Evolutionary conservation across 2,329 filamentous ascomycete species (phyloP).

Genomic region (Huntiella abstrusa): DNA sequence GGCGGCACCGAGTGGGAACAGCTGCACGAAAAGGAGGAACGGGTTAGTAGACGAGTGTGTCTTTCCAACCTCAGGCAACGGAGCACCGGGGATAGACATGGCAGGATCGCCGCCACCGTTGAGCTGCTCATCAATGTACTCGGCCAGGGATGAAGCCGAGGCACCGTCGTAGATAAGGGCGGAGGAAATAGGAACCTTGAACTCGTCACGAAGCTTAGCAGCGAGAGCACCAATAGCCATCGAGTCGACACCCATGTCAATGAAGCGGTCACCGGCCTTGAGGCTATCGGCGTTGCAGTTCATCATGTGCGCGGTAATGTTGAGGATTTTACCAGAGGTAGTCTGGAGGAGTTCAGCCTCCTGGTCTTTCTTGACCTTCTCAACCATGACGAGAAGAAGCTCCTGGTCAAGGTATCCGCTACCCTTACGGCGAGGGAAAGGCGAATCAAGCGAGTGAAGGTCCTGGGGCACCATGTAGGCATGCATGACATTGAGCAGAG

Average conservation of each 20-base stretch:
- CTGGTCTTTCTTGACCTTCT: conserved; percentile 14
- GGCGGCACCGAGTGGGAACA: conserved; percentile 29
- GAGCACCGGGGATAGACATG: conserved; percentile 8
- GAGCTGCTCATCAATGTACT: conserved; percentile 20
- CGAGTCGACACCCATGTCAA: conserved; percentile 32
- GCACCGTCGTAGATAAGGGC: conserved; percentile 31
- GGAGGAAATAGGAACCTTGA: conserved; percentile 29
- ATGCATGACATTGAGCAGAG: conserved; percentile 12
- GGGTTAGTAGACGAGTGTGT: conserved; percentile 31
- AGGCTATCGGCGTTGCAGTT: conserved; percentile 22
- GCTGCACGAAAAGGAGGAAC: conserved; percentile 28
- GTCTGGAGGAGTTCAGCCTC: conserved; percentile 14
- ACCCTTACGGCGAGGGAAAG: conserved; percentile 18
- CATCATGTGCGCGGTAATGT: conserved; percentile 27
- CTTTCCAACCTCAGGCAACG: conserved; percentile 20
- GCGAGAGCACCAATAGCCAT: conserved; percentile 32
- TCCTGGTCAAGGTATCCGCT: conserved; percentile 19
- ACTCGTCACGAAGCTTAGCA: conserved; percentile 30
- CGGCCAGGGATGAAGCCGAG: conserved; percentile 23
- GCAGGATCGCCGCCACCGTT: conserved; percentile 6
- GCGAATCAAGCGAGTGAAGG: conserved; percentile 18
- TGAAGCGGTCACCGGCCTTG: conserved; percentile 27
- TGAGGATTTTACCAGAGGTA: conserved; percentile 21
- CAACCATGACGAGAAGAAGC: conserved; percentile 19
- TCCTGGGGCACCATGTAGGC: conserved; percentile 23